phyloP scores from a whole-genome alignment of 495 filamentous ascomycete genomes.

The Aspergillus ellipticus region DNA sequence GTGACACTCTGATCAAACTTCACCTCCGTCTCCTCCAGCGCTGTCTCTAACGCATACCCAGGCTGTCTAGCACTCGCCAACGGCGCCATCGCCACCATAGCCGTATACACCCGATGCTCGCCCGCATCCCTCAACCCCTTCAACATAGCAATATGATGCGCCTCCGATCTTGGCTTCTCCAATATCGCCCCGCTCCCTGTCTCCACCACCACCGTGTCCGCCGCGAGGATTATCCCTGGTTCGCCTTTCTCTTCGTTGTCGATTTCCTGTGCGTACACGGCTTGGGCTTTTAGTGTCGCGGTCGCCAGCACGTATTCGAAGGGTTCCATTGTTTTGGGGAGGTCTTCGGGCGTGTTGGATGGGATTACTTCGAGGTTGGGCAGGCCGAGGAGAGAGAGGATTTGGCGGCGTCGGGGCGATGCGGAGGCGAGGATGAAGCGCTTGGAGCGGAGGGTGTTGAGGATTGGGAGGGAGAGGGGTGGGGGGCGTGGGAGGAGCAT shows the following conservation, averaged over 20 bases:
- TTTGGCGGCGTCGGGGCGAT: constrained; percentile 76
- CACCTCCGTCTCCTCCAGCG: constrained; percentile 85
- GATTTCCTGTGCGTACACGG: constrained; percentile 70
- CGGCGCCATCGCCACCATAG: constrained; percentile 75
- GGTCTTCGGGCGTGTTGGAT: constrained; percentile 74
- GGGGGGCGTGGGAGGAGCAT: constrained; percentile 50
- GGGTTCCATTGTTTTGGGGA: constrained; percentile 73
- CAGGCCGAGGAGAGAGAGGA: constrained; percentile 71
- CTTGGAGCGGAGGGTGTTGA: constrained; percentile 65
- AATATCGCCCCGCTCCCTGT: constrained; percentile 60
- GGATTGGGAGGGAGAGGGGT: constrained; percentile 70
- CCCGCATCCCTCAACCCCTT: constrained; percentile 68
- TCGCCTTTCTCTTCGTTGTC: constrained; percentile 58
- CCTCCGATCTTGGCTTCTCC: constrained; percentile 81
- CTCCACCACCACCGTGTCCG: constrained; percentile 87
- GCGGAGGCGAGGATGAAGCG: constrained; percentile 84
- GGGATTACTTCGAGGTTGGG: constrained; percentile 77
- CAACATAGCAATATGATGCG: constrained; percentile 81
- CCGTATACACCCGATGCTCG: constrained; percentile 77
- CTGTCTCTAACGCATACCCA: constrained; percentile 76
- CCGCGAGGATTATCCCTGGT: constrained; percentile 81
- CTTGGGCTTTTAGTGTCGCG: constrained; percentile 72
- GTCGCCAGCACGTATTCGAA: constrained; percentile 90
- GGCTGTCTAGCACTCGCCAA: constrained; percentile 70
- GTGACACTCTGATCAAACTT: constrained; percentile 68